phyloP scores from a whole-genome alignment of 1,139 yeast species.

The Blastobotrys capitulatus region DNA sequence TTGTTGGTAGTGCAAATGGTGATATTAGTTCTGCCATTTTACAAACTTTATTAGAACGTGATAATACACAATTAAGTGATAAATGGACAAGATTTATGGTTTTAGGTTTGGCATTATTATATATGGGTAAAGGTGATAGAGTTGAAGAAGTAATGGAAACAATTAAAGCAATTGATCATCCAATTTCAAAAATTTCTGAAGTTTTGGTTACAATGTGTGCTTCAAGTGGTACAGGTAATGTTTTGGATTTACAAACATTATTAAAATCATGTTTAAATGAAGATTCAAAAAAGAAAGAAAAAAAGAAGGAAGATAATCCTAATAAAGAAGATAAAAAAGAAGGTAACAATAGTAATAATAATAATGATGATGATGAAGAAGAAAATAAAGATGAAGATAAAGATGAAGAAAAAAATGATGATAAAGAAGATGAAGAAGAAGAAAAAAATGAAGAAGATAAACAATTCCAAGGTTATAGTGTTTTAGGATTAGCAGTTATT shows the following conservation, averaged over 20 bases:
- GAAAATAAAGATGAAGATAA: constrained; percentile 21
- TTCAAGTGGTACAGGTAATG: constrained; percentile 97
- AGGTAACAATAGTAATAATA: constrained; percentile 17
- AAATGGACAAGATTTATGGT: constrained; percentile 90
- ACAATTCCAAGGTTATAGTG: constrained; percentile 82
- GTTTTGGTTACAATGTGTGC: constrained; percentile 91
- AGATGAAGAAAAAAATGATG: constrained; percentile 25
- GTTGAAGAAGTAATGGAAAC: constrained; percentile 95
- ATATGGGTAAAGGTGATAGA: constrained; percentile 91
- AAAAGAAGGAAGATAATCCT: constrained; percentile 13
- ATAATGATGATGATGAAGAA: constrained; percentile 28
- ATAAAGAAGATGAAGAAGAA: constrained; percentile 20
- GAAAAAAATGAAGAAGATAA: constrained; percentile 48
- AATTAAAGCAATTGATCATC: constrained; percentile 91
- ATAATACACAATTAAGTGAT: constrained; percentile 66
- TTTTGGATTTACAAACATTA: constrained; percentile 85
- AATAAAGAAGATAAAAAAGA: constrained; percentile 24
- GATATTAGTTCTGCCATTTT: constrained; percentile 87
- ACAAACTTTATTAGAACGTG: constrained; percentile 86
- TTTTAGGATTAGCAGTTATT: constrained; percentile 87
- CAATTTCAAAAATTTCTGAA: constrained; percentile 83
- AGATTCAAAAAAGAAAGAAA: constrained; percentile 39
- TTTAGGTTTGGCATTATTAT: constrained; percentile 84
- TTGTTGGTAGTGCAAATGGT: constrained; percentile 94
- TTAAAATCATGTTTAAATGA: constrained; percentile 76